Evolutionary conservation across 2,329 filamentous ascomycete genomes (phyloP).

Genomic region (Aspergillus intermedius): DNA sequence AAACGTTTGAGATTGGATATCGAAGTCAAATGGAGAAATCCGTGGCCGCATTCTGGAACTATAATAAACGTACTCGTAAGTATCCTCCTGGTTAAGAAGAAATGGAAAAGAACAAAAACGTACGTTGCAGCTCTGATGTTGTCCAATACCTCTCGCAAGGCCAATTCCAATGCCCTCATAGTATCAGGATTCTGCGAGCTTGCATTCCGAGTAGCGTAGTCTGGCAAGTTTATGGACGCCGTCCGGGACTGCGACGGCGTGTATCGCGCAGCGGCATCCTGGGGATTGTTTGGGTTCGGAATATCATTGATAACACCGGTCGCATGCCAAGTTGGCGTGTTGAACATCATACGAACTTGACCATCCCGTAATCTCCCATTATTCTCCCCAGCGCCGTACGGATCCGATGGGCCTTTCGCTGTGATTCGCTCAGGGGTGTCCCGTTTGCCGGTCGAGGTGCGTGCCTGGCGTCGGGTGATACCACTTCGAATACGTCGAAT

Average conservation of each 20-base stretch:
- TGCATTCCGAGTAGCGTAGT: slow-evolving; percentile 60
- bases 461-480: slow-evolving; percentile 79
- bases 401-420: slow-evolving; percentile 33
- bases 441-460: slow-evolving; percentile 55
- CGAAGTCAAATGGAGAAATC: slow-evolving; percentile 62
- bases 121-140: slow-evolving; percentile 80
- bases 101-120: slow-evolving; percentile 23
- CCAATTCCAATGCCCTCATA: slow-evolving; percentile 76
- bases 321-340: slow-evolving; percentile 64
- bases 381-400: slow-evolving; percentile 29
- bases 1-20: slow-evolving; percentile 78
- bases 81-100: neutral
- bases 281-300: slow-evolving; percentile 46
- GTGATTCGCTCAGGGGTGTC: slow-evolving; percentile 56
- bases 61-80: neutral
- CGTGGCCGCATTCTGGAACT: slow-evolving; percentile 40
- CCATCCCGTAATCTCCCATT: slow-evolving; percentile 29
- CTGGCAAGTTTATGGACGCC: slow-evolving; percentile 23
- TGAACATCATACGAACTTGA: slow-evolving; percentile 46
- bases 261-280: slow-evolving; percentile 27
- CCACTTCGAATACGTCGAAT: slow-evolving; percentile 75
- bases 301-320: slow-evolving; percentile 75
- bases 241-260: slow-evolving; percentile 27
- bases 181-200: slow-evolving; percentile 67
- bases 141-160: slow-evolving; percentile 72